Evolutionary conservation across 306 rosid genomes (phyloP).

Genomic region (Vigna angularis): DNA sequence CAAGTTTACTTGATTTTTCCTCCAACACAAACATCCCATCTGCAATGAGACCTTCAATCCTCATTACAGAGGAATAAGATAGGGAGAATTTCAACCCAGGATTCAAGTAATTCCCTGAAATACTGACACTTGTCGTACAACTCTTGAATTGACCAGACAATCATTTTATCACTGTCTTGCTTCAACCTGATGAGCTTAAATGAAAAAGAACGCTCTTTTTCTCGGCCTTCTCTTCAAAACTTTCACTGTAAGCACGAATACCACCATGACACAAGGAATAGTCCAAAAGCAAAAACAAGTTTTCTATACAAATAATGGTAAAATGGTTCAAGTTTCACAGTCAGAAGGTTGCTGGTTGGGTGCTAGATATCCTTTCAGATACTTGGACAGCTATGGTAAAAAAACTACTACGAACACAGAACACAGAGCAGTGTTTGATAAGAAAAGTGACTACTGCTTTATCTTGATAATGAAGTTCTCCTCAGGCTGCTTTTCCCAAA

Average conservation of each 20-base stretch:
- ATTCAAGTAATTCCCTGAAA: not conserved
- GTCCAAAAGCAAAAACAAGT: not conserved
- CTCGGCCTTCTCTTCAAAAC: not conserved
- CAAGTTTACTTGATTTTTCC: no score
- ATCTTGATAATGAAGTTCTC: slow-evolving; percentile 58
- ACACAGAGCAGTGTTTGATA: not conserved
- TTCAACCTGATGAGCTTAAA: not conserved
- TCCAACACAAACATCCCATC: no score
- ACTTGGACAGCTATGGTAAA: slow-evolving; percentile 12
- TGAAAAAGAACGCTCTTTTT: not conserved
- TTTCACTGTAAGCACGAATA: not conserved
- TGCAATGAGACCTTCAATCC: no score
- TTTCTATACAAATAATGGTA: slow-evolving; percentile 2
- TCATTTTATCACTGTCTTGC: not conserved
- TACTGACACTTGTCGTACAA: not conserved
- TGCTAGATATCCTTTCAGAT: slow-evolving; percentile 4
- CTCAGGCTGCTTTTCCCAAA: slow-evolving; percentile 82
- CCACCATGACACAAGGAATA: not conserved
- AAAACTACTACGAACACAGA: slow-evolving; percentile 8
- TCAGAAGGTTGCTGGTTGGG: slow-evolving; percentile 27
- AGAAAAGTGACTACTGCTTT: slow-evolving; percentile 36
- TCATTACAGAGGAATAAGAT: no score
- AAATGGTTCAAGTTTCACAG: not conserved
- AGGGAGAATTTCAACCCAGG: no score
- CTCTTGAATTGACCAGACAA: not conserved